phyloP scores from a whole-genome alignment of 352 stramenopile genomes.

The Poterioochromonas sp. region DNA sequence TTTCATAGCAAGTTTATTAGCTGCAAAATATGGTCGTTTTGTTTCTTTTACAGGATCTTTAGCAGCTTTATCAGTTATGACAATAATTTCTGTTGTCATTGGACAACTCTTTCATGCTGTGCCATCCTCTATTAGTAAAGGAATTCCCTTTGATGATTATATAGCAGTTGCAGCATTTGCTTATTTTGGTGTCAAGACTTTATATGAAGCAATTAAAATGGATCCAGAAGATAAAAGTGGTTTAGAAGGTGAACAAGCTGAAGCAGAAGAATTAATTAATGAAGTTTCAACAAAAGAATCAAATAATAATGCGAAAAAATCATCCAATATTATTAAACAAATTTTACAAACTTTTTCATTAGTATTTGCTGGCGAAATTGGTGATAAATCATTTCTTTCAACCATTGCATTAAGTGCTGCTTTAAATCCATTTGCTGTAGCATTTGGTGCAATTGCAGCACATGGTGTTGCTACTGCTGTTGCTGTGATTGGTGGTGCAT shows the following conservation, averaged over 20 bases:
- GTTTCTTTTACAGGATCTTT: slow-evolving; percentile 90
- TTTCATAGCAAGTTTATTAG: slow-evolving; percentile 94
- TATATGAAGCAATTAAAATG: slow-evolving; percentile 49
- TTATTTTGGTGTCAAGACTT: slow-evolving; percentile 70
- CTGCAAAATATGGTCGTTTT: slow-evolving; percentile 85
- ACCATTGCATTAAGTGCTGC: slow-evolving; percentile 67
- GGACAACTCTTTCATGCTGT: slow-evolving; percentile 71
- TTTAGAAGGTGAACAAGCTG: slow-evolving; percentile 45
- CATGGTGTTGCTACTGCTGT: slow-evolving; percentile 50
- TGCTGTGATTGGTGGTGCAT: slow-evolving; percentile 45
- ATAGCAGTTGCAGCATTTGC: slow-evolving; percentile 63
- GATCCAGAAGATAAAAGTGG: slow-evolving; percentile 41
- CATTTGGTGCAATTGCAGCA: slow-evolving; percentile 57
- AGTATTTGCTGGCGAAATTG: slow-evolving; percentile 73
- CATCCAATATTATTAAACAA: slow-evolving; percentile 47
- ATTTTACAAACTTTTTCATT: slow-evolving; percentile 63
- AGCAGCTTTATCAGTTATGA: slow-evolving; percentile 90
- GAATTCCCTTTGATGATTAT: slow-evolving; percentile 64
- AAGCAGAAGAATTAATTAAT: slow-evolving; percentile 46
- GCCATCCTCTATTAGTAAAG: slow-evolving; percentile 53
- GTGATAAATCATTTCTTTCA: slow-evolving; percentile 65
- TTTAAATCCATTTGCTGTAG: slow-evolving; percentile 62
- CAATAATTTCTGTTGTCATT: slow-evolving; percentile 91
- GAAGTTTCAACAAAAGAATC: slow-evolving; percentile 38
- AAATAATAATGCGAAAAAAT: neutral